These are phyloP conservation scores for Coffea eugenioides DNA, from an alignment of 257 asterid species.

Conservation along the genomic window DNA sequence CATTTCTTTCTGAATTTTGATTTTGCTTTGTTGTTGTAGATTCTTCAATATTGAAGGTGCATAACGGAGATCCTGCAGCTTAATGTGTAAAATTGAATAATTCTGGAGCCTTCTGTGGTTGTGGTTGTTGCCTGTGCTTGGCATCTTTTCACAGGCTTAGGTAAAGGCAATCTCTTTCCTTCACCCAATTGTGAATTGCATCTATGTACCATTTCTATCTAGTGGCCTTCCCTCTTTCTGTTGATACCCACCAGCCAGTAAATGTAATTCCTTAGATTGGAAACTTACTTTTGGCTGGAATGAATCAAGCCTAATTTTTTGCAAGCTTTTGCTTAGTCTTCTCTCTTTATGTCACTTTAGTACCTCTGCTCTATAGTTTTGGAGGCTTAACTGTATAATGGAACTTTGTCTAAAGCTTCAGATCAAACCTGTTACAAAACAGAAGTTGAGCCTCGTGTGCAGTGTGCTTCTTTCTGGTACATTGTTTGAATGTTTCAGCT, in stretches of 20 bases:
- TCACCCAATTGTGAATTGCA: not conserved
- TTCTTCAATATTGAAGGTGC: not conserved
- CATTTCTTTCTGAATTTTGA: not conserved
- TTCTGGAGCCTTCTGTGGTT: not conserved
- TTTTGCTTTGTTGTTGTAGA: conserved; percentile 1
- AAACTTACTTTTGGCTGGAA: conserved; percentile 1
- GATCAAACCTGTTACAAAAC: not conserved
- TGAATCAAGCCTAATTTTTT: not conserved
- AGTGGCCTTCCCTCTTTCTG: not conserved
- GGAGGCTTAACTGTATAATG: not conserved
- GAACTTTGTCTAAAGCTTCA: not conserved
- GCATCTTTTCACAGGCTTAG: not conserved
- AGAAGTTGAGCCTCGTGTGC: not conserved
- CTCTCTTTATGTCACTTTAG: not conserved
- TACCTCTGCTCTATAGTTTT: not conserved
- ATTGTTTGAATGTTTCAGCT: not conserved
- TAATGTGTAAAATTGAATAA: not conserved
- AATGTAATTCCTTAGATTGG: not conserved
- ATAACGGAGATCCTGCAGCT: not conserved
- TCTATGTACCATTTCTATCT: not conserved
- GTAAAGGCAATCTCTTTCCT: not conserved
- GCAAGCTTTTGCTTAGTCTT: not conserved
- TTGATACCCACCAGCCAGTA: not conserved
- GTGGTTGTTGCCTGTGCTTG: not conserved
- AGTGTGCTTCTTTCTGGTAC: not conserved